Conservation (phyloP, 768 basidiomycete genomes). For the Auricularia sp. region DNA sequence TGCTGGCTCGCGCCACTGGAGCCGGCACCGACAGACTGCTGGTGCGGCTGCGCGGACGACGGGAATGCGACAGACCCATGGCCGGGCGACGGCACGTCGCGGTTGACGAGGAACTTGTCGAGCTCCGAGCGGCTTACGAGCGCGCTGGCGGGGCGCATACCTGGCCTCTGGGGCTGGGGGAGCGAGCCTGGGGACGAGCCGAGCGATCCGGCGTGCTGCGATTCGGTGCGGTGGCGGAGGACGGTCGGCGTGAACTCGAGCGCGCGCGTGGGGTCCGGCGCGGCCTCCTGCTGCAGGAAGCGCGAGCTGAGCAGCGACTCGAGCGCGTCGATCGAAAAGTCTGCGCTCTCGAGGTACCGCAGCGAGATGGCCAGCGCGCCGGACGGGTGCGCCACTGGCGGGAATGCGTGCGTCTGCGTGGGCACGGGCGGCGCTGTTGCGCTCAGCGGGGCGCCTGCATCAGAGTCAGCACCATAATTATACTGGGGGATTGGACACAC, state of each 20-base stretch:
- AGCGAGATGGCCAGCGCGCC: constrained; percentile 54
- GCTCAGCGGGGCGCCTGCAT: constrained; percentile 31
- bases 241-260: constrained; percentile 22
- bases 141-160: constrained; percentile 31
- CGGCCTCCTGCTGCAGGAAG: constrained; percentile 55
- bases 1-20: too few species aligned
- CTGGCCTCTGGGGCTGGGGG: constrained; percentile 25
- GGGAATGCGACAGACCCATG: constrained; percentile 29
- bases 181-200: constrained; percentile 52
- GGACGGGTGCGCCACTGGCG: constrained; percentile 55
- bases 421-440: constrained; percentile 31
- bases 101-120: constrained; percentile 34
- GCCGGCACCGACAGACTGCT: too few species aligned
- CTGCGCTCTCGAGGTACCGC: constrained; percentile 56
- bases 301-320: constrained; percentile 67
- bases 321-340: constrained; percentile 66
- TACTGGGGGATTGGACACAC: constrained; percentile 15
- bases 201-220: constrained; percentile 8
- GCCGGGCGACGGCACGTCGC: constrained; percentile 11
- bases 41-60: background rate
- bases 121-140: constrained; percentile 16
- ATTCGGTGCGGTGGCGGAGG: background rate
- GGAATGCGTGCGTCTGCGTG: constrained; percentile 50
- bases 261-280: constrained; percentile 65
- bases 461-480: too few species aligned